Base-by-base conservation (phyloP, 2,329 filamentous ascomycete genomes). In the Pseudogymnoascus sp. region DNA sequence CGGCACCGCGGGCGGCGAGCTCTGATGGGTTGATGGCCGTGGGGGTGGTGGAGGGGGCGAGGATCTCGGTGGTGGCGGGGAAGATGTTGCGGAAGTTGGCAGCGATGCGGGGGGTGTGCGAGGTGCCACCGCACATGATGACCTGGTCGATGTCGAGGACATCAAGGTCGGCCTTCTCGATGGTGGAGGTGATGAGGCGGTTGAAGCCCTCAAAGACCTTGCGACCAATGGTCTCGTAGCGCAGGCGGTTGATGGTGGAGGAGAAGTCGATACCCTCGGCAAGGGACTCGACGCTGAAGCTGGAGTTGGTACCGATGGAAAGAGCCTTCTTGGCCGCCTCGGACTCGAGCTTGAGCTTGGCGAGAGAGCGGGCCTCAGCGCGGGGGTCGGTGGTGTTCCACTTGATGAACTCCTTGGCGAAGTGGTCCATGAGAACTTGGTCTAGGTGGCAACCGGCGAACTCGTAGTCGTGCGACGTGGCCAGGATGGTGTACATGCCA, bases 351-450 rank as follows among this genome's bases (percentile, higher is more conserved):
- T 91, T 93, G 68, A 99, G 81, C 83, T 97, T 99, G 65, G 94
- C 92, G 70, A 97, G 79, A 70, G 89, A 89, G 71, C 87, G 87
- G 62, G 87, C 81, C 74, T 94, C 91, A 72, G 87, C 83, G 69
- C 92, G 85, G 21, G 94, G 94, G 76, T 97, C 94, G 63, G 85
- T 85, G 37, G 76, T 77, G 79, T 97, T 85, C 83, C 96, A 96
- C 85, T 99, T 97, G 73, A 94, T 84, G 79, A 99, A 99, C 78
- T 99, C 94, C 83, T 99, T 99, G 70, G 93, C 90, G 70, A 97
- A 97, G 81, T 97, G 88, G 74, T 99, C 93, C 74, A 96, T 90
- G 64, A 99, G 83, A 59, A 93, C 89, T 74, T 94, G 84, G 79
- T 99, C 94, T 63, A 99, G 82, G 68, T 92, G 87, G 37, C 85